A percentile compares a stretch with the other conserved stretches of the same genome.
These are phyloP conservation scores for Salvia hispanica DNA, from an alignment of 257 asterid genomes.

Conservation along the genomic window DNA sequence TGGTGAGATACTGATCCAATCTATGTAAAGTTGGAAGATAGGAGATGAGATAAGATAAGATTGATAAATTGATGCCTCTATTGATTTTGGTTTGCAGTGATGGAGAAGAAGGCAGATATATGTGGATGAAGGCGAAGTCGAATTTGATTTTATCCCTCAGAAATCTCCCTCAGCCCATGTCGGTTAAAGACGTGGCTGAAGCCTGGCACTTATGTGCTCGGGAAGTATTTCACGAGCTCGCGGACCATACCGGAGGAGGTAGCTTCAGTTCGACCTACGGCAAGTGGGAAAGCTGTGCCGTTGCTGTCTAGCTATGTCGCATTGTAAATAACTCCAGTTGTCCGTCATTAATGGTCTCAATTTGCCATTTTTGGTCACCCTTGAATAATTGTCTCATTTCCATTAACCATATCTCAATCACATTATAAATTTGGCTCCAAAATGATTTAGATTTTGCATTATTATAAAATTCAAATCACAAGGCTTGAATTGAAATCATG, in stretches of 20 bases:
- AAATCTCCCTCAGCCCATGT: slow-evolving; percentile 36
- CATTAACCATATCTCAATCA: no score
- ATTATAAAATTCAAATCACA: background rate
- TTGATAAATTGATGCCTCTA: background rate
- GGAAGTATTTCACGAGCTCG: slow-evolving; percentile 39
- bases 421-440: background rate
- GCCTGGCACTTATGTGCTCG: slow-evolving; percentile 53
- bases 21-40: background rate
- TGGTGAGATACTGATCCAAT: slow-evolving; percentile 42
- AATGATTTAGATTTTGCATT: background rate
- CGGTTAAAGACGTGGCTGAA: slow-evolving; percentile 50
- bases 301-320: slow-evolving; percentile 26
- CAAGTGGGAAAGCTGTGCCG: slow-evolving; percentile 43
- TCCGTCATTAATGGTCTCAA: background rate
- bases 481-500: background rate
- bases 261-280: slow-evolving; percentile 51
- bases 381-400: no score
- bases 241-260: slow-evolving; percentile 50
- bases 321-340: background rate
- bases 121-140: slow-evolving; percentile 48
- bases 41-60: background rate
- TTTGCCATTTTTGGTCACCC: no score
- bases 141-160: slow-evolving; percentile 41
- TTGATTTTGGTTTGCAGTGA: slow-evolving; percentile 31
- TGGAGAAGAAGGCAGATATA: slow-evolving; percentile 36